A percentile compares a stretch with the other conserved stretches of the same genome.
Conservation (phyloP, 768 basidiomycete genomes). For the Boletus rubescentipes region DNA sequence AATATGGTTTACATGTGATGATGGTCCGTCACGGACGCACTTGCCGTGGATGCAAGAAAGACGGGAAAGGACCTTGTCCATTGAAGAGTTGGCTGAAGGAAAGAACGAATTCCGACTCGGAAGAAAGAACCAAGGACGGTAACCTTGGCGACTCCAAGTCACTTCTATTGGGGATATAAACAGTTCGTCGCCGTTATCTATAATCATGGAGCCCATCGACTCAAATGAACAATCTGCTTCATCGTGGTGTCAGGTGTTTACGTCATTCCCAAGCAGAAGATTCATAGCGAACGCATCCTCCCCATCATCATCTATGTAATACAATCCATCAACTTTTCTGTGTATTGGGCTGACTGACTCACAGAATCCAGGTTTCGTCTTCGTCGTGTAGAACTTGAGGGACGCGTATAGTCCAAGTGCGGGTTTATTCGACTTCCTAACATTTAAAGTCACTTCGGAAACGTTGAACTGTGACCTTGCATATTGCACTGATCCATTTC, state of each 20-base stretch:
- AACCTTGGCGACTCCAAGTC: not conserved
- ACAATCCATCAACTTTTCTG: not conserved
- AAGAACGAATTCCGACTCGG: conserved; percentile 18
- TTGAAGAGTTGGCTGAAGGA: conserved; percentile 38
- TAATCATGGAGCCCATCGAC: not conserved
- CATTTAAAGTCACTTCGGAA: conserved; percentile 6
- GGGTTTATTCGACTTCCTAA: conserved; percentile 9
- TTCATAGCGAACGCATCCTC: conserved; percentile 4
- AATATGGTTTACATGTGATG: conserved; percentile 57
- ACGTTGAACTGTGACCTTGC: not conserved
- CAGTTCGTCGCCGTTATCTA: not conserved
- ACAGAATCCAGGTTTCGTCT: not conserved
- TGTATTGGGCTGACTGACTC: not conserved
- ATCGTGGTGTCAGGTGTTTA: not conserved
- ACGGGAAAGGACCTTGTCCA: conserved; percentile 32
- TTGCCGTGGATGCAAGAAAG: conserved; percentile 54
- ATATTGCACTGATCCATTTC: conserved; percentile 1
- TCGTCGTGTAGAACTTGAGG: conserved; percentile 1
- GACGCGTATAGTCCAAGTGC: conserved; percentile 9
- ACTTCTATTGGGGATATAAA: not conserved
- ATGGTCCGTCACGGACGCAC: conserved; percentile 57
- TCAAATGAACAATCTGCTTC: not conserved
- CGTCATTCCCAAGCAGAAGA: not conserved
- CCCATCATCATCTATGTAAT: conserved; percentile 3
- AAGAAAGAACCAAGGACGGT: conserved; percentile 4